Evolutionary conservation across 2,329 filamentous ascomycete species (phyloP).

Genomic region (Passalora sequoiae): DNA sequence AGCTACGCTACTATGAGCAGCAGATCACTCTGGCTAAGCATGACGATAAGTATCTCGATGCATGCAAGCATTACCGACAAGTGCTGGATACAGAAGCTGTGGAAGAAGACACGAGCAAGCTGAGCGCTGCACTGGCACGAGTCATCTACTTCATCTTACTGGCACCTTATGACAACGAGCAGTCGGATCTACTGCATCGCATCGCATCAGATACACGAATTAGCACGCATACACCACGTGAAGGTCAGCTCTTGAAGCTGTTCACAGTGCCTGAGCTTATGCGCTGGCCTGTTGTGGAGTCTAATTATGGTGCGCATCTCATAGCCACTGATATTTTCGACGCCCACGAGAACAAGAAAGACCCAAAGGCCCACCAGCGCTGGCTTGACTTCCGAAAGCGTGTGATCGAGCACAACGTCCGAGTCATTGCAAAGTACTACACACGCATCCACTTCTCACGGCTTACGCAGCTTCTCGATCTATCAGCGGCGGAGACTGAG

Average conservation of each 20-base stretch:
- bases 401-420: conserved; percentile 98
- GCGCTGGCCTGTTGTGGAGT: conserved; percentile 92
- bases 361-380: conserved; percentile 75
- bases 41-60: conserved; percentile 93
- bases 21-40: conserved; percentile 95
- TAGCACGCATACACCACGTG: conserved; percentile 49
- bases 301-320: conserved; percentile 82
- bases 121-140: conserved; percentile 80
- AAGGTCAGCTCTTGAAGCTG: conserved; percentile 81
- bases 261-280: conserved; percentile 96
- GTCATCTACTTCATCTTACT: conserved; percentile 98
- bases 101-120: conserved; percentile 78
- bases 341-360: conserved; percentile 54
- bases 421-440: conserved; percentile 97
- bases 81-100: conserved; percentile 94
- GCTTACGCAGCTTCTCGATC: conserved; percentile 81
- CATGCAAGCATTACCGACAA: conserved; percentile 96
- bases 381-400: conserved; percentile 96
- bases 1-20: conserved; percentile 94
- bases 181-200: conserved; percentile 92
- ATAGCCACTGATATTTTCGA: conserved; percentile 84
- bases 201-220: conserved; percentile 82
- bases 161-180: conserved; percentile 95
- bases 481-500: conserved; percentile 93
- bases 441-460: conserved; percentile 92